Evolutionary conservation across 1,284 basidiomycete species (phyloP), one percentile per base, ranked within the genome.

Genomic region (Sanghuangporus sanghuang): DNA sequence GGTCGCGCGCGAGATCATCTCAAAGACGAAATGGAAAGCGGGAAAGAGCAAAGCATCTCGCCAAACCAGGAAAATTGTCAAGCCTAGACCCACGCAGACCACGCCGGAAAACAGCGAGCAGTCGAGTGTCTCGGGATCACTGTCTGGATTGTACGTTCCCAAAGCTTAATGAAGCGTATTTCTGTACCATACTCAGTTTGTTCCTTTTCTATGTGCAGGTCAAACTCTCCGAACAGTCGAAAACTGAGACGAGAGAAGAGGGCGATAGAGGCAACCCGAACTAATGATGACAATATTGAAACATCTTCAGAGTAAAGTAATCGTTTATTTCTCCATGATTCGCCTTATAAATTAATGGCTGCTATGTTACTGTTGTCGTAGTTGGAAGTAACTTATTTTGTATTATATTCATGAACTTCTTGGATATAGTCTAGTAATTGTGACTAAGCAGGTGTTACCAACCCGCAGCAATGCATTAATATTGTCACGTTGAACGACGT

Each of bases 1-100:
- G 5, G 87, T 90, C 11, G 88, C 89, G 18, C 84, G 89, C 67
- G 86, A 89, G 74, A 77, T 90, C 18, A 80, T 90, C 62, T 82
- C 86, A 23, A 90, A 91, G 73, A 91, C 87, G 9, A 90, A 88
- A 70, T 83, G 84, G 77, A 85, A 85, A 79, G 18, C 80, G 18
- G 38, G 57, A n/a, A 60, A 66, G 44, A 58, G 60, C 32, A 63
- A 46, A 18, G 59, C 48, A 52, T 44, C 63, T 52, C 63, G 63
- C 6, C 59, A 64, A 32, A 44, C 63, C 14, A 32, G 56, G 27
- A 64, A 46, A 46, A 27, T 57, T 38, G 50, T 36, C 18, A 57
- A 56, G 21, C 21, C 44, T 35, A 55, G 23, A 38, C 27, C 46
- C 9, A 44, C 56, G 16, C 12, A 44, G 23, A 38, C 35, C 39